These are phyloP conservation scores for Mortierella hygrophila DNA, from an alignment of 192 early-diverging fungal species.

Conservation along the genomic window DNA sequence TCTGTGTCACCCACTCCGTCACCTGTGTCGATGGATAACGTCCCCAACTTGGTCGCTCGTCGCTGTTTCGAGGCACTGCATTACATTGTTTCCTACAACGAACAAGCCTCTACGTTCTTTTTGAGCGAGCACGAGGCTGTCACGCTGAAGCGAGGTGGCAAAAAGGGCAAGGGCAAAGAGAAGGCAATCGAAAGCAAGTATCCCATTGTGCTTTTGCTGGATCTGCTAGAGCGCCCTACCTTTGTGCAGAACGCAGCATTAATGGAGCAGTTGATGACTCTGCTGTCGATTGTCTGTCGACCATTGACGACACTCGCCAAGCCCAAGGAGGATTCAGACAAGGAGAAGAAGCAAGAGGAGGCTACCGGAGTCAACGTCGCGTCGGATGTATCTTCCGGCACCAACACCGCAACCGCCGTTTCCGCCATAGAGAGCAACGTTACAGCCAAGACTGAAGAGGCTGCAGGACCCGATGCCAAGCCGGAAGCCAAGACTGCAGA, in stretches of 20 bases:
- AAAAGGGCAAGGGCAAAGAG: constrained; percentile 77
- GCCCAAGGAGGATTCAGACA: constrained; percentile 52
- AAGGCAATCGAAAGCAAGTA: constrained; percentile 62
- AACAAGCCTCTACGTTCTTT: constrained; percentile 82
- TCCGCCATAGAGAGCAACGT: neutral
- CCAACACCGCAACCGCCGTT: neutral
- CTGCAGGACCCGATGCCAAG: constrained; percentile 21
- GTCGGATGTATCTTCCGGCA: neutral
- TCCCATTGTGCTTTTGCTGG: constrained; percentile 82
- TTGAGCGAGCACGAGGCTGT: constrained; percentile 78
- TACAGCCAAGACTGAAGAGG: neutral
- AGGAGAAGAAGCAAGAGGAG: constrained; percentile 25
- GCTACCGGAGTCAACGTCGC: constrained; percentile 13
- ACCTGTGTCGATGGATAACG: constrained; percentile 65
- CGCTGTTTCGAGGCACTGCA: constrained; percentile 89
- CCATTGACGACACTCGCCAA: constrained; percentile 77
- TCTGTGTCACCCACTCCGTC: constrained; percentile 14
- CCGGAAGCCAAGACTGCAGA: constrained; percentile 38
- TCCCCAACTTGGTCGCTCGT: constrained; percentile 90
- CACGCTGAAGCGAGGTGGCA: constrained; percentile 63
- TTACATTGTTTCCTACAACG: constrained; percentile 85
- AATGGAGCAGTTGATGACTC: constrained; percentile 90
- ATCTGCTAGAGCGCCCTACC: constrained; percentile 85
- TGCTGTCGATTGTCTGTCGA: constrained; percentile 84
- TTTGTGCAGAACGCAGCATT: constrained; percentile 84